These are phyloP conservation scores for Leishmania gerbilli DNA, from an alignment of 208 protist genomes.

Conservation along the genomic window DNA sequence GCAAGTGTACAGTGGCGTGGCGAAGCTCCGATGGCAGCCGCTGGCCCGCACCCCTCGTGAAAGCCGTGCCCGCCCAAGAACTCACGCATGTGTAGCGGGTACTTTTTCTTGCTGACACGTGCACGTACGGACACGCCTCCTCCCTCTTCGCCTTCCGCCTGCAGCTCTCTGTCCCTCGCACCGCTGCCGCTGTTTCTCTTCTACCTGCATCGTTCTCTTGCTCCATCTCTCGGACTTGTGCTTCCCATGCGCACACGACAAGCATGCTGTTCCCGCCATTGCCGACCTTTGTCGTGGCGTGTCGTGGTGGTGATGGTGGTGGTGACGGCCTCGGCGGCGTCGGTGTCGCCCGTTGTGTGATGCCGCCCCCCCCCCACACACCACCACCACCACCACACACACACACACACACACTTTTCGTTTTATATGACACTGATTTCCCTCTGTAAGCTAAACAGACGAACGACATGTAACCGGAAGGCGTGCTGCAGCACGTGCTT, in stretches of 20 bases:
- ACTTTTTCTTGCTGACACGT: neutral
- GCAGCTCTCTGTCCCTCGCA: neutral
- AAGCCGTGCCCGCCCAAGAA: no score
- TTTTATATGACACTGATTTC: neutral
- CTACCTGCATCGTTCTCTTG: neutral
- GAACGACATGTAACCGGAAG: neutral
- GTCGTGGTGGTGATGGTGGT: neutral
- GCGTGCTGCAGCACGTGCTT: neutral
- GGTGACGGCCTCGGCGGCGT: neutral
- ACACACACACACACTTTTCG: no score
- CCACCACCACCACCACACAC: no score
- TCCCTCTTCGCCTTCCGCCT: neutral
- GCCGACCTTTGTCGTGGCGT: neutral
- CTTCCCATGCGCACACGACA: neutral
- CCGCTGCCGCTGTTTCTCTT: neutral
- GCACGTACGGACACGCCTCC: neutral
- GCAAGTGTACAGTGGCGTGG: neutral
- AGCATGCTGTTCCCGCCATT: neutral
- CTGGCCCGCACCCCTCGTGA: no score
- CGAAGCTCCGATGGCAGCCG: neutral
- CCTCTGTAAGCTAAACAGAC: neutral
- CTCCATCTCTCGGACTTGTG: neutral
- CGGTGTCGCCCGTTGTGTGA: neutral
- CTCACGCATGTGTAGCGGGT: neutral
- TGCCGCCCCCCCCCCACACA: neutral